Percentiles rank a stretch among this genome's conserved stretches.
Evolutionary conservation across 129 eudicot species (phyloP).

Genomic region (Rutidosis leptorrhynchoides): DNA sequence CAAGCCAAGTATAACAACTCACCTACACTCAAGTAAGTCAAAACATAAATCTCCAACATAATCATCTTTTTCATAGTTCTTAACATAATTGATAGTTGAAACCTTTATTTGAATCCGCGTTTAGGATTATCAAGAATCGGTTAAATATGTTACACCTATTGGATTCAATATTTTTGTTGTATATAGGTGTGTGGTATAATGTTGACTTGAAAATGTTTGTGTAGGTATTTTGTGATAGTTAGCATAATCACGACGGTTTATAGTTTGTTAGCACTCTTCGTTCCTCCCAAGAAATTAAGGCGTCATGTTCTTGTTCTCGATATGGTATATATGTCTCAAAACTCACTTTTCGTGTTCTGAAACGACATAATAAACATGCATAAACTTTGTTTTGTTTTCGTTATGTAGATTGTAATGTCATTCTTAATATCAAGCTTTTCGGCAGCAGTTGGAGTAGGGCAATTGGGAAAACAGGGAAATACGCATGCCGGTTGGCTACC

Average conservation of each 20-base stretch:
- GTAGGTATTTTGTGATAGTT: slow-evolving; percentile 74
- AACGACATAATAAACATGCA: neutral
- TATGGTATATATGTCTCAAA: slow-evolving; percentile 51
- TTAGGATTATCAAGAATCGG: neutral
- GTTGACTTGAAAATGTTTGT: slow-evolving; percentile 3
- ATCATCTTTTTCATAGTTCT: neutral
- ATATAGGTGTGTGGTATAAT: neutral
- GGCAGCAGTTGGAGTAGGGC: slow-evolving; percentile 79
- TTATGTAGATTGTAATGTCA: slow-evolving; percentile 45
- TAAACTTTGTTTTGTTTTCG: neutral
- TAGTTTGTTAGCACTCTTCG: slow-evolving; percentile 50
- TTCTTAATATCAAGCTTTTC: slow-evolving; percentile 68
- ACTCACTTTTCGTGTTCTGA: neutral
- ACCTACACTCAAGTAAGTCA: slow-evolving; percentile 73
- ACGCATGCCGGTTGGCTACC: slow-evolving; percentile 93
- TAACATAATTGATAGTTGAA: neutral
- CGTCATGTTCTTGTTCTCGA: slow-evolving; percentile 60
- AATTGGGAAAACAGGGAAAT: slow-evolving; percentile 80
- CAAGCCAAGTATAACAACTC: slow-evolving; percentile 73
- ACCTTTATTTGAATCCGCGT: neutral
- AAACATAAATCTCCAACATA: neutral
- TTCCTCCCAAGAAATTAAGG: slow-evolving; percentile 47
- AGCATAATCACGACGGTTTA: slow-evolving; percentile 60
- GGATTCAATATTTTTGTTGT: neutral
- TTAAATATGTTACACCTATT: neutral